phyloP scores from a whole-genome alignment of 202 grass and related monocot genomes.

The Musa balbisiana region DNA sequence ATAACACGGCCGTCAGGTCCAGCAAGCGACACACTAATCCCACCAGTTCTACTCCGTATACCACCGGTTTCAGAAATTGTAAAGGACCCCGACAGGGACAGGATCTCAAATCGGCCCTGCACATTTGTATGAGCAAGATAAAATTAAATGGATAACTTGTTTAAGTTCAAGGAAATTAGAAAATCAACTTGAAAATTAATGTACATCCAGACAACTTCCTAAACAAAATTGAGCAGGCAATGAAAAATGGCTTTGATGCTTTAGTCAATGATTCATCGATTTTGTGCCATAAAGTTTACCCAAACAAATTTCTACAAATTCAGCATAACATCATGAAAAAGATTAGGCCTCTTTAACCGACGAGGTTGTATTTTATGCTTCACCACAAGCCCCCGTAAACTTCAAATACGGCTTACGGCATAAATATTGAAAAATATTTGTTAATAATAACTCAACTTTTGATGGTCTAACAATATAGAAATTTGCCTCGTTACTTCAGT shows the following conservation, averaged over 20 bases:
- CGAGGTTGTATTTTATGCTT: too few species aligned
- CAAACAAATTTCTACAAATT: too few species aligned
- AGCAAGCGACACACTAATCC: constrained; percentile 74
- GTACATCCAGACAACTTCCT: background rate
- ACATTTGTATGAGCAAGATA: constrained; percentile 1
- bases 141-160: background rate
- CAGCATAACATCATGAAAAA: too few species aligned
- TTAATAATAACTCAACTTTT: too few species aligned
- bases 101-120: constrained; percentile 91
- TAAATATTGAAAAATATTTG: too few species aligned
- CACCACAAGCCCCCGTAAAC: too few species aligned
- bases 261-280: background rate
- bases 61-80: constrained; percentile 57
- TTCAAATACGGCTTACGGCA: too few species aligned
- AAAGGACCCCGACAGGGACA: constrained; percentile 80
- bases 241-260: background rate
- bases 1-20: constrained; percentile 71
- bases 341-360: too few species aligned
- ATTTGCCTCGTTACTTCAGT: too few species aligned
- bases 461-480: too few species aligned
- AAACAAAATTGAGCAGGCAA: background rate
- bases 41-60: constrained; percentile 48
- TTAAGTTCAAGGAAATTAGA: background rate
- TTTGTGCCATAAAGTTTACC: too few species aligned
- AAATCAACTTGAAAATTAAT: background rate